These are phyloP conservation scores for Conidiobolus incongruus DNA, from an alignment of 371 early-diverging fungal species.

Conservation along the genomic window DNA sequence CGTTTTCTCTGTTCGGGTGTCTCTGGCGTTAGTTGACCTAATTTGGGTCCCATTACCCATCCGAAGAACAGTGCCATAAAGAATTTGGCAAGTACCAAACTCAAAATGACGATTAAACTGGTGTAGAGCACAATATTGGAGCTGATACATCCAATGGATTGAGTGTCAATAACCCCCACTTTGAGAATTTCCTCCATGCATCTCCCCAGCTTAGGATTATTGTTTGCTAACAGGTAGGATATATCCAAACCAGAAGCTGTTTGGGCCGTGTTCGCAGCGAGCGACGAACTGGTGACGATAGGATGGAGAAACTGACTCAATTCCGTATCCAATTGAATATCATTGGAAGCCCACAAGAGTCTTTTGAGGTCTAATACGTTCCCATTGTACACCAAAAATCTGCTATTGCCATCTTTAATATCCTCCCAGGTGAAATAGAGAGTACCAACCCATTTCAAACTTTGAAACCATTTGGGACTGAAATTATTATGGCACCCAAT, in stretches of 20 bases:
- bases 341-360: constrained; percentile 16
- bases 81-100: constrained; percentile 59
- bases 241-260: constrained; percentile 12
- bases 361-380: constrained; percentile 32
- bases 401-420: constrained; percentile 15
- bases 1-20: constrained; percentile 29
- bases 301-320: background rate
- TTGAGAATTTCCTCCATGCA: constrained; percentile 12
- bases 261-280: constrained; percentile 11
- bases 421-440: constrained; percentile 55
- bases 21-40: constrained; percentile 47
- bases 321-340: constrained; percentile 9
- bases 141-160: constrained; percentile 52
- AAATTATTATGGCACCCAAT: constrained; percentile 57
- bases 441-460: constrained; percentile 18
- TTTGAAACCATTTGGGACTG: too few relatives aligned
- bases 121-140: constrained; percentile 52
- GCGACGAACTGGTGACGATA: background rate
- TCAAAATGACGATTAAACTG: constrained; percentile 50
- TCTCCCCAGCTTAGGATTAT: constrained; percentile 6
- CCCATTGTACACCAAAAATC: constrained; percentile 52
- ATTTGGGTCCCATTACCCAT: constrained; percentile 47
- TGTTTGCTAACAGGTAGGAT: constrained; percentile 9
- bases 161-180: constrained; percentile 50
- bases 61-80: constrained; percentile 60